A percentile compares a stretch with the other conserved stretches of the same genome.
Conservation (phyloP, 495 filamentous ascomycete genomes). For the Tuber umbilicatum region DNA sequence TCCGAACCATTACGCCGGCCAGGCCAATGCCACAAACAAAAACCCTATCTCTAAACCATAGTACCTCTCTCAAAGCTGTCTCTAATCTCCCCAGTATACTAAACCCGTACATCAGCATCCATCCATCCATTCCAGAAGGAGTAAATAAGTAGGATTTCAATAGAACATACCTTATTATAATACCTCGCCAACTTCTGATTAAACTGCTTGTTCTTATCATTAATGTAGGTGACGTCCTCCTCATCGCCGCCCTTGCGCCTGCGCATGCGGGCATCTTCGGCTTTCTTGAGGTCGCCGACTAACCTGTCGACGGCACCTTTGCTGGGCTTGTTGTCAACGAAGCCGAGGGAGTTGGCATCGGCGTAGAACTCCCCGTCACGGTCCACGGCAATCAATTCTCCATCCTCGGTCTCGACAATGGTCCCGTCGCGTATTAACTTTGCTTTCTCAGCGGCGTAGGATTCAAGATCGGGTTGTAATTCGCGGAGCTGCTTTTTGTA, state of each 20-base stretch:
- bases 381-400: constrained; percentile 89
- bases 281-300: constrained; percentile 77
- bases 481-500: constrained; percentile 86
- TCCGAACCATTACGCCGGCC: not conserved
- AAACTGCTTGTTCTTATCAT: constrained; percentile 99
- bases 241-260: constrained; percentile 72
- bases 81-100: constrained; percentile 93
- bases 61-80: constrained; percentile 98
- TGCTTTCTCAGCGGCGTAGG: constrained; percentile 78
- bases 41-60: constrained; percentile 55
- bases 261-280: constrained; percentile 76
- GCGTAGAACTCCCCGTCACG: constrained; percentile 84
- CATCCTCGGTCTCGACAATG: constrained; percentile 87
- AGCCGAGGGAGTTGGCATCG: constrained; percentile 71
- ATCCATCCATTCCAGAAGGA: not conserved
- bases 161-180: constrained; percentile 74
- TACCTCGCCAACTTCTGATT: constrained; percentile 93
- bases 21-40: not conserved
- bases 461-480: constrained; percentile 63
- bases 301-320: constrained; percentile 85
- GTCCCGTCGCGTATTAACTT: constrained; percentile 82
- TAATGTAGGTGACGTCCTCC: constrained; percentile 94
- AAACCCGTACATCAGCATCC: constrained; percentile 41
- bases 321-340: constrained; percentile 78
- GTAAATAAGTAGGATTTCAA: not conserved